Conservation (phyloP, 2,329 filamentous ascomycete genomes). For the Ophiostoma piceae region DNA sequence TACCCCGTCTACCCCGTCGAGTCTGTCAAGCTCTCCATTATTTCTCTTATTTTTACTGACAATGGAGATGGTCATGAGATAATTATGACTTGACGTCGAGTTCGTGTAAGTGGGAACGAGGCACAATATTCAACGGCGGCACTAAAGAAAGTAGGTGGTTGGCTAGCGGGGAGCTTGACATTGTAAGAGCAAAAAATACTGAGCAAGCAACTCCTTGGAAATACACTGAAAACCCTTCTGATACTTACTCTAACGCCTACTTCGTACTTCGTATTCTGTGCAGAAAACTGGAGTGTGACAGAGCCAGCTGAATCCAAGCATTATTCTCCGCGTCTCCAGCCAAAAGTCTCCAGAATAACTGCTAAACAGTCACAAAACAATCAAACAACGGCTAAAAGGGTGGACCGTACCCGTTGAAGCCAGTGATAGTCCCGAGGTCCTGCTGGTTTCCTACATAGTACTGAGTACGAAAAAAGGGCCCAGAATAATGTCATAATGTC, state of each 20-base stretch:
- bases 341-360: not conserved
- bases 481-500: not conserved
- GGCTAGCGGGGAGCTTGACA: not conserved
- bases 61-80: not conserved
- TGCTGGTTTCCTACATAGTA: no score
- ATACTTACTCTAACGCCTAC: no score
- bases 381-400: not conserved
- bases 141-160: not conserved
- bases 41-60: not conserved
- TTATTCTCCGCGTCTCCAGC: not conserved
- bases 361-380: not conserved
- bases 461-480: not conserved
- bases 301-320: conserved; percentile 7
- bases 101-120: not conserved
- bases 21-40: not conserved
- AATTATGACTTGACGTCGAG: not conserved
- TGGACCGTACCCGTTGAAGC: not conserved
- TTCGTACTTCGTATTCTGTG: no score
- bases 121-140: not conserved
- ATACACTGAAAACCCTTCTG: not conserved
- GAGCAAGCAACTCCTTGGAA: not conserved
- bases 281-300: not conserved
- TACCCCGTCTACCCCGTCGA: not conserved
- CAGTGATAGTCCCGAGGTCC: not conserved
- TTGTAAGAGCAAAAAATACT: not conserved